Evolutionary conservation across 2,329 filamentous ascomycete species (phyloP), one percentile per base, ranked within the genome.

Genomic region (Arthrinium phaeospermum): DNA sequence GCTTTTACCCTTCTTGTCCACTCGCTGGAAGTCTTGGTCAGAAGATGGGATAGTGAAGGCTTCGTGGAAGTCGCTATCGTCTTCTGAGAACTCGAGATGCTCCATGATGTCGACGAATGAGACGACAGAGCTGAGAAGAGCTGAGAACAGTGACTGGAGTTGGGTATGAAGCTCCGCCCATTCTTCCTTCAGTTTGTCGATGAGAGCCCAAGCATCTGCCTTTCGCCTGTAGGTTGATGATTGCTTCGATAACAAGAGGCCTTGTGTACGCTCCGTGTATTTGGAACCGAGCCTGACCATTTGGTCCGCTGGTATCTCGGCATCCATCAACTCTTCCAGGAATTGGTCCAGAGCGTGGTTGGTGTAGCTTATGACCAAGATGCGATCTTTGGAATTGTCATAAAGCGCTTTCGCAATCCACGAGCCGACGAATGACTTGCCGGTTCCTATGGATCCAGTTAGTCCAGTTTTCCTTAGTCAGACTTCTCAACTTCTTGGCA

Each of bases 371-470:
- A 93, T 79, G 0, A 95, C 87, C 0, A 95, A 82, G 0, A 94
- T 87, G 0, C 79, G 88, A 41, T 88, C 82, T 0, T 75, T 27
- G 0, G 87, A 89, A 6, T 84, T 76, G 0, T 88, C 78, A 27
- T 90, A 80, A 0, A 95, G 77, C 0, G 85, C 79, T 70, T 91
- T 90, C 0, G 89, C 87, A 0, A 91, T 82, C 2, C 92, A 81
- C 0, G 92, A 90, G 0, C 93, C 93, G 3, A 94, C 87, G 74
- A 93, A 93, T 0, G 92, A 94, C 75, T 95, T 95, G 0, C 93
- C 93, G 0, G n/a, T n/a, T n/a, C n/a, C n/a, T n/a, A n/a, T n/a
- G n/a, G n/a, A n/a, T n/a, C n/a, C n/a, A n/a, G n/a, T n/a, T n/a
- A n/a, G n/a, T n/a, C n/a, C n/a, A n/a, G n/a, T n/a, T n/a, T n/a